Evolutionary conservation across 73 alveolate genomes (phyloP).

Genomic region (Paramecium pentaurelia): DNA sequence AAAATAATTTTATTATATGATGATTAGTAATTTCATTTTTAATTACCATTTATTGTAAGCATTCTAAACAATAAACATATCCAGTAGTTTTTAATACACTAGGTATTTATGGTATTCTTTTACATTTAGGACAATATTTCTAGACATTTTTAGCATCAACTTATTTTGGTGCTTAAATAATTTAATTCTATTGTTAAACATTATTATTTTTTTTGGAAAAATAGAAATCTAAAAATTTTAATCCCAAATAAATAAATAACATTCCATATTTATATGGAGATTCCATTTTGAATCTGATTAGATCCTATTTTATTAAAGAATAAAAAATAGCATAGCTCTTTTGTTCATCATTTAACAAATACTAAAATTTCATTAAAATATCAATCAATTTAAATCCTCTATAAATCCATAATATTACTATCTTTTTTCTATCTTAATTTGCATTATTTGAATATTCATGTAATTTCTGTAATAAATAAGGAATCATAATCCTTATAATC

Average conservation of each 20-base stretch:
- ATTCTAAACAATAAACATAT: background rate
- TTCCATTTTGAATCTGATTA: background rate
- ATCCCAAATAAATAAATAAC: background rate
- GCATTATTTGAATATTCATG: background rate
- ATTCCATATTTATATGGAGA: background rate
- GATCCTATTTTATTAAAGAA: background rate
- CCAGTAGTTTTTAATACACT: background rate
- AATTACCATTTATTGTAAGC: background rate
- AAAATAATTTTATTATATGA: constrained; percentile 5
- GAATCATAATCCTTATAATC: background rate
- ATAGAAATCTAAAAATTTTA: constrained; percentile 4
- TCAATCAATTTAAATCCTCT: background rate
- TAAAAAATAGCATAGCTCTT: background rate
- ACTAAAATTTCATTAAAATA: background rate
- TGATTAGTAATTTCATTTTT: background rate
- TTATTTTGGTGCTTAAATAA: background rate
- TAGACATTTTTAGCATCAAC: background rate
- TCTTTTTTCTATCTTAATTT: background rate
- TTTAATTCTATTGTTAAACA: background rate
- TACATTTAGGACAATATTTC: constrained; percentile 2
- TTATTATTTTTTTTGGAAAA: background rate
- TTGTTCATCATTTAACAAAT: background rate
- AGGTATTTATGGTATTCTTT: background rate
- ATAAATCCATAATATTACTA: background rate
- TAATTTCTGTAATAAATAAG: background rate